phyloP scores from a whole-genome alignment of 202 grass and related monocot genomes.

The Hordeum pubiflorum region DNA sequence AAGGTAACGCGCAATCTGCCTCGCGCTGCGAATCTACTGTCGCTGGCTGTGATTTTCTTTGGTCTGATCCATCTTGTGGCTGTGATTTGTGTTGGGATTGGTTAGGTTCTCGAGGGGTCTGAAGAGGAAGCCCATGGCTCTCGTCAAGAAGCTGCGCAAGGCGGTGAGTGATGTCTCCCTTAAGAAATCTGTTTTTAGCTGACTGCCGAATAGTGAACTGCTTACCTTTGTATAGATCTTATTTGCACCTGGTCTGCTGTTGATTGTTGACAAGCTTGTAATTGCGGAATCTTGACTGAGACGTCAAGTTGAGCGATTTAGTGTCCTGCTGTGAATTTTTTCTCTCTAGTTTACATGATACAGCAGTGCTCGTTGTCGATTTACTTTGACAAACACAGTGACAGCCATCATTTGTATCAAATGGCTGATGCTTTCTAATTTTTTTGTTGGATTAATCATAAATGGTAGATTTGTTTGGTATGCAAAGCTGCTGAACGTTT shows the following conservation, averaged over 20 bases:
- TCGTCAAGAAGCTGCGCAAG: slow-evolving; percentile 98
- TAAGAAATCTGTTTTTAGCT: background rate
- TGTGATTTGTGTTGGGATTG: background rate
- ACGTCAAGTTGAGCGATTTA: background rate
- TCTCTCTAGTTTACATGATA: background rate
- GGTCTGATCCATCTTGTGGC: background rate
- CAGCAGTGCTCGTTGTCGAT: background rate
- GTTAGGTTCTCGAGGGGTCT: slow-evolving; percentile 86
- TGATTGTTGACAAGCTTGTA: background rate
- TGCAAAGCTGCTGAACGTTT: background rate
- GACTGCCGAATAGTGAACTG: background rate
- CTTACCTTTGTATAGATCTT: slow-evolving; percentile 2
- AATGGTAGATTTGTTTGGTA: background rate
- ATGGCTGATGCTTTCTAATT: no score
- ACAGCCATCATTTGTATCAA: background rate
- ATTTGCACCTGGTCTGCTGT: background rate
- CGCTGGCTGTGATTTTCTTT: background rate
- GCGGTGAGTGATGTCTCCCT: slow-evolving; percentile 51
- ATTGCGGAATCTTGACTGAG: no score
- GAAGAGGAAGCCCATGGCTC: slow-evolving; percentile 98
- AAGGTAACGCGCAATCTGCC: slow-evolving; percentile 28
- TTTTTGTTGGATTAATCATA: background rate
- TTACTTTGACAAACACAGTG: background rate
- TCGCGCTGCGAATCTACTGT: background rate
- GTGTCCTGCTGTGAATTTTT: background rate